Evolutionary conservation across 129 eudicot species (phyloP).

Genomic region (Artemisia argyi): DNA sequence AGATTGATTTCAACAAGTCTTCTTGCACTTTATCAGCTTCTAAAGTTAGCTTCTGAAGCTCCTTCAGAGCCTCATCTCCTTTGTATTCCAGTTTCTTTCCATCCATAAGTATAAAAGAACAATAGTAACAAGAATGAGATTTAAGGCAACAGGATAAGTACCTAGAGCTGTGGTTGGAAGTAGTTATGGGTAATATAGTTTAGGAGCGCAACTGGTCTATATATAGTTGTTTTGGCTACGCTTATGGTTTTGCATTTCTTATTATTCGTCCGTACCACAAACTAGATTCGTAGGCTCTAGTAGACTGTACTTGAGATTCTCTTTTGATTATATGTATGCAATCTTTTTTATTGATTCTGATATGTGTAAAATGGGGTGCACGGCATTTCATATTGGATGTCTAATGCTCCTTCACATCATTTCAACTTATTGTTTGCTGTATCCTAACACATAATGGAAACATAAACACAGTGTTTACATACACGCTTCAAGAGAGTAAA

Average conservation of each 20-base stretch:
- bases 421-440: constrained; percentile 15
- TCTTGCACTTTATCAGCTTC: constrained; percentile 72
- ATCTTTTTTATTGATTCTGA: constrained; percentile 26
- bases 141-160: neutral
- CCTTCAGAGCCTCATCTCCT: constrained; percentile 73
- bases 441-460: neutral
- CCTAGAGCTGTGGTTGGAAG: constrained; percentile 13
- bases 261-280: constrained; percentile 19
- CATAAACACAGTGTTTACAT: neutral
- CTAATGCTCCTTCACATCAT: constrained; percentile 16
- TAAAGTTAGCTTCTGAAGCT: constrained; percentile 60
- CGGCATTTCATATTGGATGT: constrained; percentile 16
- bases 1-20: constrained; percentile 49
- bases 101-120: constrained; percentile 43
- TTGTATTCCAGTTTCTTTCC: constrained; percentile 85
- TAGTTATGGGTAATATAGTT: constrained; percentile 33
- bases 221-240: constrained; percentile 34
- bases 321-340: constrained; percentile 31
- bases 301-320: constrained; percentile 29
- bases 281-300: constrained; percentile 11
- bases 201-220: constrained; percentile 32
- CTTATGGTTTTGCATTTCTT: constrained; percentile 22
- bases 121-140: constrained; percentile 1
- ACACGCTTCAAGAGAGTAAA: neutral
- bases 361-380: constrained; percentile 19